Base-by-base conservation (phyloP, 257 asterid genomes). In the Solanum piurae region DNA sequence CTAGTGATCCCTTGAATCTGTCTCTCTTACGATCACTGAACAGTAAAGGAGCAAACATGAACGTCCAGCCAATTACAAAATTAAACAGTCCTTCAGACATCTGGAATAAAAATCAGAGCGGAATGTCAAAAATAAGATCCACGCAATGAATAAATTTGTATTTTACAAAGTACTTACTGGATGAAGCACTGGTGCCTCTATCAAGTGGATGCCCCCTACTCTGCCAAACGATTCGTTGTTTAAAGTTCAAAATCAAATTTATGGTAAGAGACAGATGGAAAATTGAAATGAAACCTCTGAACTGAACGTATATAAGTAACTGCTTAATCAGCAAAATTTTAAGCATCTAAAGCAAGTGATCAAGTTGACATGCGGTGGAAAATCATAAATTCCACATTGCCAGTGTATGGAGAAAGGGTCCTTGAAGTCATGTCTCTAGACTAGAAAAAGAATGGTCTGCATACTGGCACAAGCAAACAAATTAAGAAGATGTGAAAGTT, bases 41-140 rank as follows among this genome's bases (percentile, higher is more conserved):
- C 31, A 97, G 93, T 97, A 97, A 88, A 75, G 99, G 99, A 77
- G 98, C 96, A 91, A 94, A 96, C 94, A 95, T 89, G 87, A 94
- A 90, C 33, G 99, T 97, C 99, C 99, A 97, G 69, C 94, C 99
- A 77, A 97, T 90, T 18, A 97, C 99, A 87, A 97, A 95, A 95
- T 95, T 95, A 95, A 97, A 97, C 86, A 97, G 91, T 79, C 99
- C 99, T 92, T 97, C 99, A 60, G 98, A 95, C 94, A 95, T 93
- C 99, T 95, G 92, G 46, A 73, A 77, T 40, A 83, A 82, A 87
- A 79, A 42, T 16, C 86, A 49, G 83, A 89, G 27, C 80, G 5
- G 33, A 89, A 62, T 75, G 85, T 88, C 13, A 71, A 13, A 79
- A 44, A 73, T 86, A 84, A 90, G 90, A 42, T 36, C 66, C 6